These are phyloP conservation scores for Hypomontagnella monticulosa DNA, from an alignment of 495 filamentous ascomycete species.

Conservation along the genomic window DNA sequence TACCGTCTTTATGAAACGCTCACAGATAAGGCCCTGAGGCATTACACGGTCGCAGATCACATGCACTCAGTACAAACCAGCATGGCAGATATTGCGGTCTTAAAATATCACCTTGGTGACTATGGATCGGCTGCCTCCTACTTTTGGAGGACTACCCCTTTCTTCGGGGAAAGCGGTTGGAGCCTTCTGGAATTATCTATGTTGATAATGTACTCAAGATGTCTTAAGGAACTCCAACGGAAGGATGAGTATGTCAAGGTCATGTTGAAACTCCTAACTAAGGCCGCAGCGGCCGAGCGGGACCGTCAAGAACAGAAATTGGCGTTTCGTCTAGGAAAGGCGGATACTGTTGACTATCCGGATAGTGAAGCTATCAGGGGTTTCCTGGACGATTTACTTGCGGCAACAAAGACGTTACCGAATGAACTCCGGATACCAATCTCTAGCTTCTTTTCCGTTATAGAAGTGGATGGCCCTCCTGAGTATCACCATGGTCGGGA, in stretches of 20 bases:
- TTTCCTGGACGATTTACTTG: constrained; percentile 72
- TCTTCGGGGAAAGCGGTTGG: constrained; percentile 86
- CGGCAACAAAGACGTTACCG: constrained; percentile 67
- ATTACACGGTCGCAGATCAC: constrained; percentile 79
- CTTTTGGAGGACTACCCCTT: constrained; percentile 82
- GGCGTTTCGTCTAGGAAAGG: constrained; percentile 39
- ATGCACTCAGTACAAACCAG: constrained; percentile 77
- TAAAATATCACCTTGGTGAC: constrained; percentile 80
- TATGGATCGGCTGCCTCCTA: constrained; percentile 78
- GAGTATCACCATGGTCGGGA: constrained; percentile 76
- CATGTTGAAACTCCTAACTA: constrained; percentile 77
- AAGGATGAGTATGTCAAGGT: constrained; percentile 83
- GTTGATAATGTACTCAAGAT: constrained; percentile 85
- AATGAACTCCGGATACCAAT: constrained; percentile 74
- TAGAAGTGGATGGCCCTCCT: constrained; percentile 75
- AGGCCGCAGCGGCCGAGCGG: constrained; percentile 68
- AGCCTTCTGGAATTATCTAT: constrained; percentile 79
- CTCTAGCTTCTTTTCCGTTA: constrained; percentile 74
- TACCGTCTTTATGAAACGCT: constrained; percentile 75
- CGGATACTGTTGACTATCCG: constrained; percentile 56
- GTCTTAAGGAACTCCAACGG: constrained; percentile 77
- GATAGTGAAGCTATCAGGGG: constrained; percentile 64
- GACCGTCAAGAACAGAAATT: constrained; percentile 56
- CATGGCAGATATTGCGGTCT: constrained; percentile 84
- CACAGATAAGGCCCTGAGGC: constrained; percentile 74